Conservation (phyloP, 371 early-diverging fungal species). For the Lichtheimia corymbifera region DNA sequence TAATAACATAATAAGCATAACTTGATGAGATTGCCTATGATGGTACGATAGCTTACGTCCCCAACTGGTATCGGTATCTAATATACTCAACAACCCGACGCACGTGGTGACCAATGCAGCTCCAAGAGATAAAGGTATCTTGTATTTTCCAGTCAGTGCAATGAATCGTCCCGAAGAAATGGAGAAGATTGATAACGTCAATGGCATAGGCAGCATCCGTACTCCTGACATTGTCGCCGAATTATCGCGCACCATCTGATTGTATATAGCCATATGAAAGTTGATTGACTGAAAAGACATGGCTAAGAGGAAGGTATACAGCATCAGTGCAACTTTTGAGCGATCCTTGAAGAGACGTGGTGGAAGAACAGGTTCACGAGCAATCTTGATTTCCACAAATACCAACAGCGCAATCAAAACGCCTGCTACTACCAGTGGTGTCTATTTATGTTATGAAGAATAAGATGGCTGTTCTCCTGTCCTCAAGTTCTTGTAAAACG, state of each 20-base stretch:
- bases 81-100: conserved; percentile 31
- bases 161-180: conserved; percentile 40
- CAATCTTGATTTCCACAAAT: conserved; percentile 47
- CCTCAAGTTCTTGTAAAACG: neutral
- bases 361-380: conserved; percentile 60
- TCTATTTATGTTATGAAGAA: neutral
- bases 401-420: conserved; percentile 41
- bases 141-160: conserved; percentile 46
- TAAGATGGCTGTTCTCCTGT: neutral
- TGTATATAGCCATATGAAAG: conserved; percentile 73
- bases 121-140: conserved; percentile 46
- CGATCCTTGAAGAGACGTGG: conserved; percentile 52
- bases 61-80: conserved; percentile 27
- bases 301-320: conserved; percentile 51
- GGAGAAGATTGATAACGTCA: conserved; percentile 32
- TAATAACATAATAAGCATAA: neutral
- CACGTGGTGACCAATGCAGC: conserved; percentile 32
- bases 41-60: conserved; percentile 16
- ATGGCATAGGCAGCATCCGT: conserved; percentile 48
- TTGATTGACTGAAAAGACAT: conserved; percentile 52
- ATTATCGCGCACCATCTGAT: conserved; percentile 66
- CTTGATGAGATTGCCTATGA: neutral
- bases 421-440: conserved; percentile 51
- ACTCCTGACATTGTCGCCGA: conserved; percentile 55
- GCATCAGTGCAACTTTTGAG: conserved; percentile 29